A percentile compares a stretch with the other conserved stretches of the same genome.
These are phyloP conservation scores for Aspergillus neotritici DNA, from an alignment of 2,329 filamentous ascomycete genomes.

Conservation along the genomic window DNA sequence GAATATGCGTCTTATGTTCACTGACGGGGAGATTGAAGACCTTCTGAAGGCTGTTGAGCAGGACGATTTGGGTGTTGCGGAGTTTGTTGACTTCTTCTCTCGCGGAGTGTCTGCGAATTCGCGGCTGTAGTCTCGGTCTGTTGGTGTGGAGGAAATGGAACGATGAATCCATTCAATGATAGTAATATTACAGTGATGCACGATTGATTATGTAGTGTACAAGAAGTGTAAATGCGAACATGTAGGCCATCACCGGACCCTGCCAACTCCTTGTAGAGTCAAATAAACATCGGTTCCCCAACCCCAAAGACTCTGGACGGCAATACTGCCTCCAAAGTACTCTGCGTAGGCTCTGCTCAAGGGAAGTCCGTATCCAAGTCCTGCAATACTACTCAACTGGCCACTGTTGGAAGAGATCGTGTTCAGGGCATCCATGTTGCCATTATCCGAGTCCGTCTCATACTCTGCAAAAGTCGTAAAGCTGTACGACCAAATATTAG, in stretches of 20 bases:
- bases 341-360: constrained; percentile 90
- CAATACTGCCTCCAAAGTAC: constrained; percentile 94
- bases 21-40: constrained; percentile 7
- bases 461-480: constrained; percentile 89
- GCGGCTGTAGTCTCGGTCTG: constrained; percentile 5
- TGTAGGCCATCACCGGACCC: constrained; percentile 29
- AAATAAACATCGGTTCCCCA: constrained; percentile 74
- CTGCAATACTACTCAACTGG: constrained; percentile 79
- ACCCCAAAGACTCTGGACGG: constrained; percentile 89
- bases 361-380: constrained; percentile 86
- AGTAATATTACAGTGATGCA: neutral
- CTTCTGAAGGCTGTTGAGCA: constrained; percentile 11
- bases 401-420: constrained; percentile 67
- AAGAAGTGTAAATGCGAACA: too few species aligned
- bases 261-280: constrained; percentile 56
- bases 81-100: constrained; percentile 16
- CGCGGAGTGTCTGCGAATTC: neutral
- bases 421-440: constrained; percentile 63
- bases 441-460: constrained; percentile 46
- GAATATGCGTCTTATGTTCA: constrained; percentile 18
- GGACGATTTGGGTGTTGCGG: constrained; percentile 8
- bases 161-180: too few species aligned
- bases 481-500: constrained; percentile 92
- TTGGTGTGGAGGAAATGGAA: neutral
- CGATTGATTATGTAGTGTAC: neutral